Percentiles rank a stretch among this genome's conserved stretches.
These are phyloP conservation scores for Ceratocystis huliohia DNA, from an alignment of 2,329 filamentous ascomycete species.

Conservation along the genomic window DNA sequence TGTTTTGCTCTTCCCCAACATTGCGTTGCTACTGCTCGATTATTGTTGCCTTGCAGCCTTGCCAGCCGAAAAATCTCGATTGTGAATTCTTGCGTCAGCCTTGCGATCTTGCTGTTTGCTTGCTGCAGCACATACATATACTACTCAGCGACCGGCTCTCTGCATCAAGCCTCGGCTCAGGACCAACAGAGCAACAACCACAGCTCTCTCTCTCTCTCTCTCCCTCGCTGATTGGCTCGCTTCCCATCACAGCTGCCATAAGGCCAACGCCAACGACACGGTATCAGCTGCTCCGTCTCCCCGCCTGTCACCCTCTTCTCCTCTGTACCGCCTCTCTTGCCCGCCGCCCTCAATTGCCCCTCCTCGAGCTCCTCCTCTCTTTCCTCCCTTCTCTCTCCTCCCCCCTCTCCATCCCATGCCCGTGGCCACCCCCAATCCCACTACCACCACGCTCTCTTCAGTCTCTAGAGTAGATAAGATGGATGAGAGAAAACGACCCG, in stretches of 20 bases:
- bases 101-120: neutral
- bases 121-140: neutral
- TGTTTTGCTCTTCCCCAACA: neutral
- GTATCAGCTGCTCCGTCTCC: too few relatives aligned
- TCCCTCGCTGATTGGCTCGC: neutral
- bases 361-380: neutral
- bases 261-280: too few relatives aligned
- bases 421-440: constrained; percentile 61
- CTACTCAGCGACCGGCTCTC: too few relatives aligned
- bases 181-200: too few relatives aligned
- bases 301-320: too few relatives aligned
- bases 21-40: neutral
- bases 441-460: constrained; percentile 59
- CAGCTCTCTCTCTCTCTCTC: neutral
- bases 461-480: constrained; percentile 59
- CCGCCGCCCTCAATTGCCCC: neutral
- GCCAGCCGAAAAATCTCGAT: neutral
- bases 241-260: neutral
- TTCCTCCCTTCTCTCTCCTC: constrained; percentile 16
- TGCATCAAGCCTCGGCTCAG: too few relatives aligned
- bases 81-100: neutral
- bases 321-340: too few relatives aligned
- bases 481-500: constrained; percentile 98
- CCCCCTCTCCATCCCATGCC: constrained; percentile 62
- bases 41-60: neutral